Base-by-base conservation (phyloP, 495 filamentous ascomycete genomes). In the Penicillium crystallinum region DNA sequence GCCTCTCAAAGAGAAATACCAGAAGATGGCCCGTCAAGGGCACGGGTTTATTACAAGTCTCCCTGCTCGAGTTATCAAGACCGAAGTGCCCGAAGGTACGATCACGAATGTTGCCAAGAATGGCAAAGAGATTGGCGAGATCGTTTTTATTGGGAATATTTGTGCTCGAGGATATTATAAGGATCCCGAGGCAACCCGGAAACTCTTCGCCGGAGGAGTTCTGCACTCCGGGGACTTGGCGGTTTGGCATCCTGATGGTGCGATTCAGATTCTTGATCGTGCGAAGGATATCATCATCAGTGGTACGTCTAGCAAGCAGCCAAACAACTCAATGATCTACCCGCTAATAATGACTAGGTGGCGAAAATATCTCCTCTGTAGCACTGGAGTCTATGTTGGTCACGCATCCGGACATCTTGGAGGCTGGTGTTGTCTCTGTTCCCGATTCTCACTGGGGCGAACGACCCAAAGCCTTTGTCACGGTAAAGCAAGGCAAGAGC, bases 231-330 rank as follows among this genome's bases (percentile, higher is more conserved):
- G 95, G 0, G 93, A 98, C 62, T 68, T 98, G 49, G 93, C 93
- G 4, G 91, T 98, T 5, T 89, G 86, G 86, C 88, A 95, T 63
- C 77, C 85, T 0, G 91, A 97, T 62, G 91, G 92, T 1, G 84
- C 88, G 42, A 82, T 91, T 38, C 89, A 97, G 74, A 96, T 98
- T 56, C 75, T 95, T 54, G 93, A 98, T 67, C 79, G 93, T 31
- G 88, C 89, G 4, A 98, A 97, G 73, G 93, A 98, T 65, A 97
- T 98, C 39, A 97, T 98, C 44, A 98, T 98, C 53, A 95, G 90
- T 55, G 93, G 90, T 91, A 76, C 48, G 80, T 72, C n/a, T 21
- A 29, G 14, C 10, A 5, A 18, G 14, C 2, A 3, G n/a, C 10
- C 4, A 17, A 15, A 46, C 6, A 2, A 29, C 17, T 25, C 17